Base-by-base conservation (phyloP, 176 grass and related monocot species). In the Hsuehochloa calcarea region DNA sequence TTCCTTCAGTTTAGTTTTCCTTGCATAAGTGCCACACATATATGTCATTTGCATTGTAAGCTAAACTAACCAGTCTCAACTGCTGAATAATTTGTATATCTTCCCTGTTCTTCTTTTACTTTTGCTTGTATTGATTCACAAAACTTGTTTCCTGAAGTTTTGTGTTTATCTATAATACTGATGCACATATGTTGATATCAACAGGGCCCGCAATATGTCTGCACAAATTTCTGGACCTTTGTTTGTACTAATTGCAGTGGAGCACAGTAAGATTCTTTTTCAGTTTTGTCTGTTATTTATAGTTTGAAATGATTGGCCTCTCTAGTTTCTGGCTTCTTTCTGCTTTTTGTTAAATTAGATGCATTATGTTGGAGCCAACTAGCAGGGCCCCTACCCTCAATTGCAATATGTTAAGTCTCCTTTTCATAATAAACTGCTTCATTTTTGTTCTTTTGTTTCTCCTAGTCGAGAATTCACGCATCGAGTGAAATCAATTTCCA, bases 161-260 rank as follows among this genome's bases (percentile, higher is more conserved):
- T 61, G 34, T 23, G 52, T 44, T 68, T 78, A 39, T 52, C 43
- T 72, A 44, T n/a, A 85, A 78, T 86, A 38, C 46, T 91, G 67
- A 88, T 75, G 22, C 87, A 63, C 54, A 77, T 80, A 85, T 88
- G 47, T 77, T 86, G 46, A 77, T 90, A 56, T 89, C 46, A 79
- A 93, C 88, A 98, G 96, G 96, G 96, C 56, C 93, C 96, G 49
- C 93, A 96, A 82, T 98, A 98, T 92, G 93, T 98, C 66, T 98
- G 96, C 75, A 95, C 96, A 69, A 98, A 94, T 91, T 98, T 98
- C 88, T 98, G 83, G 84, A 98, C 96, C 29, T 98, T 98, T 47
- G 82, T 98, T 77, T 98, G 96, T 71, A 98, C 93, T 67, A 98
- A 98, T 81, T 98, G 96, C 84, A 98, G 96, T 78, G 96, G 96